Evolutionary conservation across 2,329 filamentous ascomycete species (phyloP).

Genomic region (Phyllosticta citribraziliensis): DNA sequence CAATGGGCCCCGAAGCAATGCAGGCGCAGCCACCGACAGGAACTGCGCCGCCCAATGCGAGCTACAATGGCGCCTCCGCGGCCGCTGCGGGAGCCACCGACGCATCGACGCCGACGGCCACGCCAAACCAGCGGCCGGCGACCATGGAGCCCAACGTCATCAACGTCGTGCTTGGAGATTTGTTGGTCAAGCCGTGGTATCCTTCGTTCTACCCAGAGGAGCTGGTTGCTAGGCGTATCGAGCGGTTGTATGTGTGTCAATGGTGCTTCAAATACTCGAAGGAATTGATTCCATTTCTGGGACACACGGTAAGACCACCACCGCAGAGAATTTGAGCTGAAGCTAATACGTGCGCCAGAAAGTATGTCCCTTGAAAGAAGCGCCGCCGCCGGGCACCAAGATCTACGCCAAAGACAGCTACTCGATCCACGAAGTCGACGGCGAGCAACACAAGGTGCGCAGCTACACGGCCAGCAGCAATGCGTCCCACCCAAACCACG

Average conservation of each 20-base stretch:
- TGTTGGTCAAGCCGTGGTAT: constrained; percentile 85
- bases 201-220: constrained; percentile 79
- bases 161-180: constrained; percentile 74
- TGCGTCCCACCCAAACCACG: not conserved
- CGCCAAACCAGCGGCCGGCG: constrained; percentile 1
- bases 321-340: not conserved
- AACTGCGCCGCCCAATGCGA: constrained; percentile 1
- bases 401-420: constrained; percentile 74
- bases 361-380: constrained; percentile 32
- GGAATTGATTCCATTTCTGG: constrained; percentile 38
- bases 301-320: constrained; percentile 31
- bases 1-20: constrained; percentile 6
- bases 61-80: constrained; percentile 2
- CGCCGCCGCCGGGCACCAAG: constrained; percentile 54
- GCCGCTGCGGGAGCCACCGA: not conserved
- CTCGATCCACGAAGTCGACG: constrained; percentile 87
- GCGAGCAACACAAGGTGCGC: constrained; percentile 59
- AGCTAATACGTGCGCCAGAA: constrained; percentile 22
- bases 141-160: constrained; percentile 64
- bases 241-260: constrained; percentile 72
- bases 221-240: constrained; percentile 31
- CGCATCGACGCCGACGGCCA: not conserved
- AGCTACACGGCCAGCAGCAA: not conserved
- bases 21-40: not conserved
- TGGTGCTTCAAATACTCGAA: constrained; percentile 90